Base-by-base conservation (phyloP, 805 yeast genomes). In the Candida schatavii region DNA sequence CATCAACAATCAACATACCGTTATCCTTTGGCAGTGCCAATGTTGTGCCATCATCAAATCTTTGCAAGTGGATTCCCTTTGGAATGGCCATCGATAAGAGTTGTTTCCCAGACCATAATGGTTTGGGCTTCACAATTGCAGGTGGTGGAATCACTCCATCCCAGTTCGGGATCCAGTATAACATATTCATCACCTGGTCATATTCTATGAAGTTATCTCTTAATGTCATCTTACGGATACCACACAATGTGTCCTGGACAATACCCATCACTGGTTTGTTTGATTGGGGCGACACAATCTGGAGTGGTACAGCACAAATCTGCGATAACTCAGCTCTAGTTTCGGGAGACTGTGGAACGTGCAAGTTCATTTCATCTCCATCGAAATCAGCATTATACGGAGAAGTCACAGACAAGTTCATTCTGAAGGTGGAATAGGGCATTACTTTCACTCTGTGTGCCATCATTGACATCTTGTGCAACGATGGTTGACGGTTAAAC, bases 351-450 rank as follows among this genome's bases (percentile, higher is more conserved):
- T 93, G 99, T 3, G 99, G 99, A 52, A 91, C 99, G 60, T 93
- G 99, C 71, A 93, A 84, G 69, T 93, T 93, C 99, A 93, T 93
- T 71, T 93, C 99, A 68, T 93, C 99, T 77, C 99, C 99, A 73
- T 93, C 99, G 74, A 93, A 93, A 84, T 93, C 99, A 35, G 99
- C 99, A 70, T 93, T 93, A 68, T 93, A 93, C n/a, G 99, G 99
- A 15, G 98, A 88, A 0, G 99, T 93, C 35, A 93, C 99, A 20
- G 98, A 93, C 62, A 93, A 74, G 61, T 93, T 93, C 71, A 93
- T 75, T 71, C 99, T 80, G 75, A 93, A 93, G 0, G 99, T 93
- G 5, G 98, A 90, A 62, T 89, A 93, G 10, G 99, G 99, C 96
- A 93, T 89, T 36, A 93, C 99, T 61, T 87, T 89, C 28, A 93